Evolutionary conservation across 495 filamentous ascomycete genomes (phyloP), one percentile per base, ranked within the genome.

Genomic region (Halenospora varia): DNA sequence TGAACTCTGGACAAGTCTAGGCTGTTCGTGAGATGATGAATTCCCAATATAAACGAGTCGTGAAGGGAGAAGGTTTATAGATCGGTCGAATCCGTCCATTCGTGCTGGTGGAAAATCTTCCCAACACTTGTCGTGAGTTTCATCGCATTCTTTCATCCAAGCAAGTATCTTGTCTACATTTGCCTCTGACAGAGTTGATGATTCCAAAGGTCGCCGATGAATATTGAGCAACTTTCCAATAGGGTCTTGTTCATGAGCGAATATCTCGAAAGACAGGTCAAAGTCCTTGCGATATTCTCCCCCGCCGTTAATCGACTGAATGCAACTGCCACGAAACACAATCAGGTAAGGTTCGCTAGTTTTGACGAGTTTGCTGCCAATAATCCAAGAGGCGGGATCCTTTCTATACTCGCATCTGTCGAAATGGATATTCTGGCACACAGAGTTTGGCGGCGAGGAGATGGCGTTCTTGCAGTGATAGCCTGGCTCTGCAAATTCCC

Each of bases 241-340:
- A 10, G 19, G 20, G n/a, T 49, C 47, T 24, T 49, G 8, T 25
- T 49, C 47, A 8, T 24, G 18, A 2, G 18, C 47, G 25, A 49
- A 49, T 25, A 49, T 10, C 47, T 49, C 47, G 25, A 49, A 49
- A 10, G 44, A n/a, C n/a, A n/a, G n/a, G n/a, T n/a, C n/a, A n/a
- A n/a, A n/a, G n/a, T n/a, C n/a, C n/a, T n/a, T n/a, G n/a, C n/a
- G n/a, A n/a, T n/a, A n/a, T n/a, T n/a, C n/a, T n/a, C n/a, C n/a
- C n/a, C n/a, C n/a, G n/a, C n/a, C n/a, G n/a, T n/a, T n/a, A n/a
- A n/a, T n/a, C n/a, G n/a, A n/a, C n/a, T n/a, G n/a, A n/a, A n/a
- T n/a, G n/a, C n/a, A n/a, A n/a, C n/a, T n/a, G n/a, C n/a, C n/a
- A n/a, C n/a, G n/a, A n/a, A n/a, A n/a, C n/a, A n/a, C n/a, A n/a